Conservation (phyloP, 495 filamentous ascomycete genomes). For the Aspergillus haitiensis region DNA sequence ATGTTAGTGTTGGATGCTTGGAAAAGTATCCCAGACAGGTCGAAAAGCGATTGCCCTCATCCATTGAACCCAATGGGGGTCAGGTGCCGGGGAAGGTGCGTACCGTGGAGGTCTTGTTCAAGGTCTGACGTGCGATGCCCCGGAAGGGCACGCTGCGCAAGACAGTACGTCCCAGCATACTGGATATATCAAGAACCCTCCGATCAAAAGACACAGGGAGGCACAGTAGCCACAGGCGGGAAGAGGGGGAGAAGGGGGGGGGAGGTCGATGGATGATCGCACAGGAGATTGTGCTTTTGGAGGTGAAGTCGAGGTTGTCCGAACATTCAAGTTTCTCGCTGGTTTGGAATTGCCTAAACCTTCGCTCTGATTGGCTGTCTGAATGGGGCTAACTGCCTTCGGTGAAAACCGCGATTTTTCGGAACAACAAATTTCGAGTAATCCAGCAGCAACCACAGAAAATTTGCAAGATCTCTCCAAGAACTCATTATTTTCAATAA, state of each 20-base stretch:
- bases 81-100: conserved; percentile 29
- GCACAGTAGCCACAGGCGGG: conserved; percentile 35
- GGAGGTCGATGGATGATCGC: conserved; percentile 27
- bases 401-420: conserved; percentile 45
- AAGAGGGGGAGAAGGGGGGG: conserved; percentile 35
- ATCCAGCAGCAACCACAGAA: conserved; percentile 12
- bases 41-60: conserved; percentile 35
- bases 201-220: conserved; percentile 37
- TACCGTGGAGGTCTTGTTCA: conserved; percentile 54
- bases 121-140: conserved; percentile 59
- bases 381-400: conserved; percentile 31
- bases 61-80: conserved; percentile 34
- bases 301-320: conserved; percentile 40
- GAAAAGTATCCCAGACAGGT: conserved; percentile 4
- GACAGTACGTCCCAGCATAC: conserved; percentile 84
- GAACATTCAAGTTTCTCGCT: conserved; percentile 46
- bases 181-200: conserved; percentile 47
- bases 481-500: neutral
- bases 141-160: conserved; percentile 77
- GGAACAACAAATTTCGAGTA: conserved; percentile 29
- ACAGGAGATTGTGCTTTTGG: conserved; percentile 40
- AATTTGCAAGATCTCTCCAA: neutral
- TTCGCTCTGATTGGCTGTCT: conserved; percentile 41
- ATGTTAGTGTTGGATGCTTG: conserved; percentile 29
- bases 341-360: conserved; percentile 45